A percentile compares a stretch with the other conserved stretches of the same genome.
These are phyloP conservation scores for Pouteria glomerata DNA, from an alignment of 148 eudicot genomes.

Conservation along the genomic window DNA sequence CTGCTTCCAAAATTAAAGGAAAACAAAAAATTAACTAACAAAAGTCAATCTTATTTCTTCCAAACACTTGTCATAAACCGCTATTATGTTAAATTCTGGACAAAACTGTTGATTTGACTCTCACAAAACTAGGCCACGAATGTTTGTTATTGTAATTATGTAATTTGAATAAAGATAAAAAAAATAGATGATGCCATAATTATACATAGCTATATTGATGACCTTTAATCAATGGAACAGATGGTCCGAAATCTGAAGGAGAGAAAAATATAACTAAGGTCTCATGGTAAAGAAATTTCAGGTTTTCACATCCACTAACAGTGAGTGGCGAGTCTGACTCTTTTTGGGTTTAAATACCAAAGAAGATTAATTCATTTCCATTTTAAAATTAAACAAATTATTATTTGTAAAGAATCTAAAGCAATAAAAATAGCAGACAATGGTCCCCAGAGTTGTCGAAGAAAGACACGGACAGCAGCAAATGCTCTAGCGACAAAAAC, in stretches of 20 bases:
- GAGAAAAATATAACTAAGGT: constrained; percentile 20
- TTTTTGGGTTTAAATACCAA: constrained; percentile 5
- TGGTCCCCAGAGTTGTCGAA: constrained; percentile 34
- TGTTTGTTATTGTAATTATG: neutral
- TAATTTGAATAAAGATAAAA: too few relatives aligned
- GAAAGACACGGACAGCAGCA: constrained; percentile 19
- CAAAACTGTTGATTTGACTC: neutral
- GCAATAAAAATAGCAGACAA: constrained; percentile 30
- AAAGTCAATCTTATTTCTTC: neutral
- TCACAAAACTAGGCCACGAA: neutral
- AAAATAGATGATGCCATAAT: too few relatives aligned
- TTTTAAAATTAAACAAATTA: constrained; percentile 1
- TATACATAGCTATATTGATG: constrained; percentile 1
- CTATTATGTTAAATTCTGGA: neutral
- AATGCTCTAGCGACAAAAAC: constrained; percentile 19
- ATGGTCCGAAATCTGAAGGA: neutral
- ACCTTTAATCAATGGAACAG: constrained; percentile 7
- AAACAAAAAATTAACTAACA: neutral
- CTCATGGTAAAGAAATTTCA: constrained; percentile 25
- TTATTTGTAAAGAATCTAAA: constrained; percentile 14
- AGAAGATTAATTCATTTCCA: constrained; percentile 12
- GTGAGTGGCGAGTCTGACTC: constrained; percentile 22
- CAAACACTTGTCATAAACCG: neutral
- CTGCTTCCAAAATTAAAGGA: neutral
- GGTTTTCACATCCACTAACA: constrained; percentile 29